These are phyloP conservation scores for Venturia effusa DNA, from an alignment of 2,329 filamentous ascomycete species.

Conservation along the genomic window DNA sequence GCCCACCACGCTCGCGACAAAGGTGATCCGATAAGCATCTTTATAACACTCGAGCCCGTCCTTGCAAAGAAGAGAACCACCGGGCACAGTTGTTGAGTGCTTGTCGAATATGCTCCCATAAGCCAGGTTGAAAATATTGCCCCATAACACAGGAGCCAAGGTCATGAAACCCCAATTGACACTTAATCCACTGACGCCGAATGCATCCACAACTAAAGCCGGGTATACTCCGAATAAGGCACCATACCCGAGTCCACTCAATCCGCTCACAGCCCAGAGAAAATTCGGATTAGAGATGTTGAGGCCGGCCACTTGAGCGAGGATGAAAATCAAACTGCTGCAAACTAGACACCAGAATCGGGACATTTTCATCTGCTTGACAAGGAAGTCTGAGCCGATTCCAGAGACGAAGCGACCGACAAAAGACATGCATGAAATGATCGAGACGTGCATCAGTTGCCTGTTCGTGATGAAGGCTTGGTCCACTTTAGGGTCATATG, in stretches of 20 bases:
- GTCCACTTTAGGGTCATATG: constrained; percentile 64
- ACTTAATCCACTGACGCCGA: constrained; percentile 78
- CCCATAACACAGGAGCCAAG: constrained; percentile 72
- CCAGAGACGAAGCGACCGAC: constrained; percentile 60
- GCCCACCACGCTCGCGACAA: constrained; percentile 59
- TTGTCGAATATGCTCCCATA: constrained; percentile 77
- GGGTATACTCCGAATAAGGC: constrained; percentile 92
- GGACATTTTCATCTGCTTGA: constrained; percentile 67
- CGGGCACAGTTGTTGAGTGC: constrained; percentile 60
- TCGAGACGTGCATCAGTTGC: constrained; percentile 87
- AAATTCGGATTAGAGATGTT: constrained; percentile 65
- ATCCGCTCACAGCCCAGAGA: constrained; percentile 65
- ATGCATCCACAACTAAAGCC: constrained; percentile 74
- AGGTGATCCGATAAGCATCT: constrained; percentile 68
- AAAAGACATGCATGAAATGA: constrained; percentile 84
- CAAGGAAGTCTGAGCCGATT: constrained; percentile 81
- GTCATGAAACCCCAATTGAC: constrained; percentile 98
- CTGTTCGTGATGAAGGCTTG: constrained; percentile 66
- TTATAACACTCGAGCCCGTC: constrained; percentile 74
- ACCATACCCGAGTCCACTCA: constrained; percentile 84
- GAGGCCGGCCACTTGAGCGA: constrained; percentile 68
- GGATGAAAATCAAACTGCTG: constrained; percentile 65
- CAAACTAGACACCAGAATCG: constrained; percentile 85
- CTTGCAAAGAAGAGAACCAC: constrained; percentile 51
- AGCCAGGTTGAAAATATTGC: constrained; percentile 85